Evolutionary conservation across 148 eudicot genomes (phyloP).

Genomic region (Persicaria maculosa): DNA sequence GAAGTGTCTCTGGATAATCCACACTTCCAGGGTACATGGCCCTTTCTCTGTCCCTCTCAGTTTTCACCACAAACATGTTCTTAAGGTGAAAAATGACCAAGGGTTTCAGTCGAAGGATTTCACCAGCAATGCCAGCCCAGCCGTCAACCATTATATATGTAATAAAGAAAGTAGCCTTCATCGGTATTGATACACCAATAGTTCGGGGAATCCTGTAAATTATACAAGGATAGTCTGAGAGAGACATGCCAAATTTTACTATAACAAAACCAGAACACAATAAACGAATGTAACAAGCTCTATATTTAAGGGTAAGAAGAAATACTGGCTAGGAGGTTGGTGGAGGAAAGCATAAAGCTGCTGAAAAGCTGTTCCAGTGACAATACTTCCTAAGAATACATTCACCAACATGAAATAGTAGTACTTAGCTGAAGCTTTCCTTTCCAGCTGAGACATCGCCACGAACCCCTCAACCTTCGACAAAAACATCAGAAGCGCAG

Average conservation of each 20-base stretch:
- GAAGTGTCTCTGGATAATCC: constrained; percentile 74
- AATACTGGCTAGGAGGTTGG: constrained; percentile 80
- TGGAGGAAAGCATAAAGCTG: constrained; percentile 92
- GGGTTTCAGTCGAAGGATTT: constrained; percentile 81
- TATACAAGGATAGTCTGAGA: not conserved
- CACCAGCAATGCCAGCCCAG: constrained; percentile 95
- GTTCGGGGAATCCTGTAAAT: constrained; percentile 70
- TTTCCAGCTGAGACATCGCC: constrained; percentile 65
- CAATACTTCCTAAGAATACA: constrained; percentile 90
- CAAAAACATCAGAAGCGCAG: constrained; percentile 74
- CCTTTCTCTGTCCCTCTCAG: constrained; percentile 79
- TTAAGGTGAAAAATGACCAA: constrained; percentile 78
- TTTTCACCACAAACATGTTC: constrained; percentile 84
- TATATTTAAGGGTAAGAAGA: constrained; percentile 4
- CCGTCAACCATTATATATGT: constrained; percentile 99
- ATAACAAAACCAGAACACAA: not conserved
- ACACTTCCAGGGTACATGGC: constrained; percentile 92
- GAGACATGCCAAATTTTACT: not conserved
- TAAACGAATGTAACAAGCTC: not conserved
- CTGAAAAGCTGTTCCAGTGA: constrained; percentile 85
- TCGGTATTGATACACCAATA: constrained; percentile 92
- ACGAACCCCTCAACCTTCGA: constrained; percentile 91
- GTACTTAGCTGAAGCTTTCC: constrained; percentile 83
- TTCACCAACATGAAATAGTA: constrained; percentile 95
- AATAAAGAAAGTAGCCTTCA: constrained; percentile 97